Evolutionary conservation across 1,139 yeast genomes (phyloP).

Genomic region (Sugiyamaella xylanicola): DNA sequence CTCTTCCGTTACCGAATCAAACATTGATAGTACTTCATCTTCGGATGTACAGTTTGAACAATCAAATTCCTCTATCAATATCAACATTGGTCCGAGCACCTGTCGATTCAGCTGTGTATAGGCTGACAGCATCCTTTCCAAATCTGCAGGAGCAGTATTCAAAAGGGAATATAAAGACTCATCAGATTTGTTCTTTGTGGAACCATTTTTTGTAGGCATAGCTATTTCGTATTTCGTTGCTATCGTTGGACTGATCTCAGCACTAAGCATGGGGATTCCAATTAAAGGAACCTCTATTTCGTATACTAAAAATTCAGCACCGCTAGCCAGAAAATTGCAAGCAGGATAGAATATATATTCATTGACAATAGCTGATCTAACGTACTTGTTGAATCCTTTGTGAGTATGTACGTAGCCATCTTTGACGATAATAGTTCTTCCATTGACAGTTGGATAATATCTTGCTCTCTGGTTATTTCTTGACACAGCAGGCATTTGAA

Average conservation of each 20-base stretch:
- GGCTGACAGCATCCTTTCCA: constrained; percentile 36
- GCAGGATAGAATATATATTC: constrained; percentile 51
- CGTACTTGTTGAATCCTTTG: constrained; percentile 53
- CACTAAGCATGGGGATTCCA: constrained; percentile 41
- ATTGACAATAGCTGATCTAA: constrained; percentile 50
- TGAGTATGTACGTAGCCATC: constrained; percentile 53
- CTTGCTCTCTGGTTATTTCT: constrained; percentile 49
- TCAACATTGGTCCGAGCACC: constrained; percentile 37
- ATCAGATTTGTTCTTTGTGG: not conserved
- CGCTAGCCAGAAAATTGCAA: constrained; percentile 51
- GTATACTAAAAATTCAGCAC: constrained; percentile 50
- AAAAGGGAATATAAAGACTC: not conserved
- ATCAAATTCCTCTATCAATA: constrained; percentile 45
- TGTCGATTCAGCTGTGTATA: constrained; percentile 38
- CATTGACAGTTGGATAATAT: constrained; percentile 60
- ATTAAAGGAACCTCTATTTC: constrained; percentile 51
- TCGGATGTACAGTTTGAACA: constrained; percentile 39
- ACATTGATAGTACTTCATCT: constrained; percentile 42
- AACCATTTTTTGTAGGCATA: not conserved
- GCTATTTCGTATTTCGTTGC: constrained; percentile 26
- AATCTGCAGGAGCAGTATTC: constrained; percentile 10
- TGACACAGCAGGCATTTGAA: constrained; percentile 46
- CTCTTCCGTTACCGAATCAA: constrained; percentile 44
- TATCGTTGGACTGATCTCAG: constrained; percentile 31
- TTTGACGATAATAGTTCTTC: constrained; percentile 59